A percentile compares a stretch with the other conserved stretches of the same genome.
Evolutionary conservation across 73 alveolate genomes (phyloP).

Genomic region (Symbiodinium natans): DNA sequence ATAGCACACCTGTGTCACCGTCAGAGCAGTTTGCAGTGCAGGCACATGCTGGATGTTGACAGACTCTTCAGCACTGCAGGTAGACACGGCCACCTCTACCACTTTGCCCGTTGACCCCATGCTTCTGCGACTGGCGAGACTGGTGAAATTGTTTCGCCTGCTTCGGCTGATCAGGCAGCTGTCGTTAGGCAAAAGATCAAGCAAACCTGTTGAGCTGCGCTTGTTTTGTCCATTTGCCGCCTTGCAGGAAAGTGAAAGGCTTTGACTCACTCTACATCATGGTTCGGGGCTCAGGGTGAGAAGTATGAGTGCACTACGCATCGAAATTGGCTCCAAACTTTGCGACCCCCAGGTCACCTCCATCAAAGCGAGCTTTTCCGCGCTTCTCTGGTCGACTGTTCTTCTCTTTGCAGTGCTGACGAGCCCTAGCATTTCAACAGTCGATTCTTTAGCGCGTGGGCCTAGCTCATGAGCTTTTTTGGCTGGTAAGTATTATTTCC

Average conservation of each 20-base stretch:
- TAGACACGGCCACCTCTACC: not conserved
- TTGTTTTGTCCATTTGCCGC: no score
- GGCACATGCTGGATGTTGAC: no score
- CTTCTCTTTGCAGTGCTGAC: constrained; percentile 78
- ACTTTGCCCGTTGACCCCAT: constrained; percentile 88
- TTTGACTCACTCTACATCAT: constrained; percentile 74
- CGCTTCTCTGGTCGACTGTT: constrained; percentile 75
- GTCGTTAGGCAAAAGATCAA: not conserved
- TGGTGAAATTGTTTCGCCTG: constrained; percentile 61
- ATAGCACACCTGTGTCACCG: no score
- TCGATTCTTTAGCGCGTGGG: no score
- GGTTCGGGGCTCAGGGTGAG: constrained; percentile 15
- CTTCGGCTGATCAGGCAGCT: constrained; percentile 77
- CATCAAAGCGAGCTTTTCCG: constrained; percentile 78
- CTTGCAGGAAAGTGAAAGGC: constrained; percentile 71
- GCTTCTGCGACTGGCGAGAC: constrained; percentile 67
- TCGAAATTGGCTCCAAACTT: no score
- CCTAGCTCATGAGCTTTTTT: no score
- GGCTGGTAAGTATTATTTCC: no score
- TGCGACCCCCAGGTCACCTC: constrained; percentile 56
- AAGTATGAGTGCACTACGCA: no score
- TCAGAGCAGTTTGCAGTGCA: no score
- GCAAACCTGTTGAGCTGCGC: no score
- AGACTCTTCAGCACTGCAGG: no score
- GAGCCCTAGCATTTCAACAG: not conserved